Base-by-base conservation (phyloP, 768 basidiomycete species). In the Dentipellis sp. region DNA sequence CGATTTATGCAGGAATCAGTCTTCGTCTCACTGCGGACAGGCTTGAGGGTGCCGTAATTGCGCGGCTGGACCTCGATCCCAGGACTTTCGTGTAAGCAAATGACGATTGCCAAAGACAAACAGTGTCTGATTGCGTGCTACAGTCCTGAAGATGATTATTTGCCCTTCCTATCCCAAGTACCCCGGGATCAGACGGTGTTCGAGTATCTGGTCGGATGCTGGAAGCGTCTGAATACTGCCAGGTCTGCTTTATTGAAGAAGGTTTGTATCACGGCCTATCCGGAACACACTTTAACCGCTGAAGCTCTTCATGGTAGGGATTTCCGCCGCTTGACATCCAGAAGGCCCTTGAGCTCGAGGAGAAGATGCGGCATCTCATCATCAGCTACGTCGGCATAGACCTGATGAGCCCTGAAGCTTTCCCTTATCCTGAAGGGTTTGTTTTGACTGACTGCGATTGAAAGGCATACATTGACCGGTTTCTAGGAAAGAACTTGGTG, bases 351-450 rank as follows among this genome's bases (percentile, higher is more conserved):
- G 69, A 66, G 29, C 68, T 80, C n/a, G 74, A 92, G 19, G 88
- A 93, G 45, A 91, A 84, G 68, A 67, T 89, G 38, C 84, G 87
- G n/a, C 79, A 87, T 56, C 76, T 97, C 14, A 70, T 97, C 51
- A 81, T 98, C 60, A 91, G 87, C 56, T 97, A 97, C 71, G 81
- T 86, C 10, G 94, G 94, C 5, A 77, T 97, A 50, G 88, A 80
- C 21, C 74, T 99, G 10, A 92, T 94, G 70, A 94, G 94, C 58
- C 90, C 94, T 1, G 84, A 84, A 39, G 94, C 97, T 87, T 98
- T 99, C 62, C 89, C 92, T 50, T 91, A 97, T 62, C 94, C 94
- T 10, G 55, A 70, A 53, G 79, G 82, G 93, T 90, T 68, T 57
- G 80, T 73, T 22, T 49, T 36, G 19, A 6, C 14, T 14, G 23